Evolutionary conservation across 257 asterid genomes (phyloP), one percentile per base, ranked within the genome.

Genomic region (Paulownia fortunei): DNA sequence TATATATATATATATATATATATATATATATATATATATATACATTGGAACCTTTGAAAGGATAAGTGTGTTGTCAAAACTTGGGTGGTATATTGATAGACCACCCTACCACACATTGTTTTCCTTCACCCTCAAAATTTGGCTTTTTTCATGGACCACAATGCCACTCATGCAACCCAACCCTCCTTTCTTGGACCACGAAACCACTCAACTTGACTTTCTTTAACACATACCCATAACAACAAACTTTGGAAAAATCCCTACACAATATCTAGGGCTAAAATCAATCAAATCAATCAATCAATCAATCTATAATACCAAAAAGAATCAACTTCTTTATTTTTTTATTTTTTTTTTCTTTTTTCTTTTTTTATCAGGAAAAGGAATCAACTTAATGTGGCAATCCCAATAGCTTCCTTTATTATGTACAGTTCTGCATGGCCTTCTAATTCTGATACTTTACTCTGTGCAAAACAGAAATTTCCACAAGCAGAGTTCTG

Each of bases 61-160:
- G 83, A 80, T 80, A 80, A 80, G 84, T n/a, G 67, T 64, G 68
- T 59, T 80, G 73, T 34, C 41, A 65, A 73, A 54, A 72, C 70
- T 63, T 73, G 69, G 52, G 69, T 72, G 69, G 74, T 71, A 63
- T 79, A 34, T 34, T 12, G 58, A 58, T 39, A 64, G 39, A 67
- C 76, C 63, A 67, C 74, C 58, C 63, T 60, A 44, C 73, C 73
- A 66, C 74, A 66, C 69, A 77, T 32, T 6, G 12, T 34, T 41
- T 69, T 56, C 64, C 21, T 58, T 44, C 49, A 39, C 79, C 76
- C 34, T 24, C 18, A 69, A 78, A 71, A 56, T 34, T 74, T 62
- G 88, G 88, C 83, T 78, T 74, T 78, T 37, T 64, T 69, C 62
- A 74, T 69, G 88, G 88, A 84, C 88, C 88, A 84, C 88, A 74